Percentiles rank a stretch among this genome's conserved stretches.
Conservation (phyloP, 495 filamentous ascomycete species). For the Penicillium coprophilum region DNA sequence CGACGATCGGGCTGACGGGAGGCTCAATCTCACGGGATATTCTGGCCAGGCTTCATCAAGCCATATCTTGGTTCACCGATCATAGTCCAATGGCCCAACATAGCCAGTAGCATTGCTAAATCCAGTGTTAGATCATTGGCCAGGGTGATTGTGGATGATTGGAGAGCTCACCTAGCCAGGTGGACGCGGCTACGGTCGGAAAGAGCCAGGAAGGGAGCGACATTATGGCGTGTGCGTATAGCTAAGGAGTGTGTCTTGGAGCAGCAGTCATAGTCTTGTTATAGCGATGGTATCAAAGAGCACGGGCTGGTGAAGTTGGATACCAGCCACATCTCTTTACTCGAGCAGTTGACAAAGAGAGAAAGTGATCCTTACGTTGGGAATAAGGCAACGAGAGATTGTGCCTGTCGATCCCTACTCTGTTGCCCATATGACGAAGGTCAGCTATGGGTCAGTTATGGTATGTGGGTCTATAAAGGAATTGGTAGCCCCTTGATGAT, state of each 20-base stretch:
- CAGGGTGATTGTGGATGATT: neutral
- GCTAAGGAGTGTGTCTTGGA: neutral
- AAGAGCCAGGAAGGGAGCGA: slow-evolving; percentile 13
- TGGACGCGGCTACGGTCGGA: slow-evolving; percentile 12
- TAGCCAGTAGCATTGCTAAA: slow-evolving; percentile 19
- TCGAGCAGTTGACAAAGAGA: slow-evolving; percentile 11
- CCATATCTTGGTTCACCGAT: slow-evolving; percentile 22
- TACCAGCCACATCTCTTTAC: slow-evolving; percentile 12
- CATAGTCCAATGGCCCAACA: slow-evolving; percentile 23
- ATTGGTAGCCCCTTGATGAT: neutral
- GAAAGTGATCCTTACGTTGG: slow-evolving; percentile 7
- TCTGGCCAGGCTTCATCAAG: slow-evolving; percentile 23
- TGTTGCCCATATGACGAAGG: slow-evolving; percentile 5
- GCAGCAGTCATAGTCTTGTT: slow-evolving; percentile 9
- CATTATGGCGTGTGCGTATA: slow-evolving; percentile 3
- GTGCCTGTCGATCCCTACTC: slow-evolving; percentile 16
- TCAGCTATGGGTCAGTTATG: slow-evolving; percentile 7
- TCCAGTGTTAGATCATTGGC: neutral
- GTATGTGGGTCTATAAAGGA: slow-evolving; percentile 15
- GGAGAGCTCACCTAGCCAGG: slow-evolving; percentile 11
- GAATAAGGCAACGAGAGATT: slow-evolving; percentile 6
- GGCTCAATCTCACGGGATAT: slow-evolving; percentile 18
- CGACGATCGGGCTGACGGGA: neutral
- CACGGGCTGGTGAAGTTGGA: slow-evolving; percentile 14
- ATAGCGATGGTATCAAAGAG: slow-evolving; percentile 3